Evolutionary conservation across 2,329 filamentous ascomycete genomes (phyloP), one percentile per base, ranked within the genome.

Genomic region (Berkeleyomyces basicola): DNA sequence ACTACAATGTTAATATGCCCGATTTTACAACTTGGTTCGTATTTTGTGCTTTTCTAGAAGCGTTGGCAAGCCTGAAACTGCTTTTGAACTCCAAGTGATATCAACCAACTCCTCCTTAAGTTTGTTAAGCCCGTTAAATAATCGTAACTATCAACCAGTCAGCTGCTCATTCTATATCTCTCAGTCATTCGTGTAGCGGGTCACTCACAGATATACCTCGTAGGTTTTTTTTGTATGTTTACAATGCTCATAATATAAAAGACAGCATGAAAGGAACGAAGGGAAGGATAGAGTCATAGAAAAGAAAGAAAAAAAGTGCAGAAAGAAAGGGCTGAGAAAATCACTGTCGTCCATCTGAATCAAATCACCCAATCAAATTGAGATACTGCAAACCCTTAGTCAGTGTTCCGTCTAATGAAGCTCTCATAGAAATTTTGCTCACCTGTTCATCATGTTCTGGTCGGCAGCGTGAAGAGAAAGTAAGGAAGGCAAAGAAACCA

Each of bases 361-460:
- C 51, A 55, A 31, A 7, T n/a, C 51, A 31, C 7, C 16, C 11
- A 14, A 55, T 31, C 31, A 36, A 55, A 55, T 6, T 37, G 51
- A 55, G 11, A 55, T 10, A 31, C 51, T 49, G 31, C n/a, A 49
- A 49, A 9, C 2, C 11, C 46, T 16, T n/a, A n/a, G 51, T 37
- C 36, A 55, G 51, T 7, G n/a, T 39, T n/a, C 14, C 4, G 7
- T 37, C 51, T 9, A 9, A 4, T 16, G 33, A 37, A 23, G 23
- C 23, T 23, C 23, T 2, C 51, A 55, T 7, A 16, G 43, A 55
- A 37, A 16, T 11, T 36, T 39, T 16, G 7, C 36, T n/a, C 51
- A 61, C 59, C 46, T 61, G 36, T 61, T 61, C 44, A 61, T 61
- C 59, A 61, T 61, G 59, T 11, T 49, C 43, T 61, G 59, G 59